Evolutionary conservation across 2,329 filamentous ascomycete species (phyloP).

Genomic region (Colletotrichum acutatum): DNA sequence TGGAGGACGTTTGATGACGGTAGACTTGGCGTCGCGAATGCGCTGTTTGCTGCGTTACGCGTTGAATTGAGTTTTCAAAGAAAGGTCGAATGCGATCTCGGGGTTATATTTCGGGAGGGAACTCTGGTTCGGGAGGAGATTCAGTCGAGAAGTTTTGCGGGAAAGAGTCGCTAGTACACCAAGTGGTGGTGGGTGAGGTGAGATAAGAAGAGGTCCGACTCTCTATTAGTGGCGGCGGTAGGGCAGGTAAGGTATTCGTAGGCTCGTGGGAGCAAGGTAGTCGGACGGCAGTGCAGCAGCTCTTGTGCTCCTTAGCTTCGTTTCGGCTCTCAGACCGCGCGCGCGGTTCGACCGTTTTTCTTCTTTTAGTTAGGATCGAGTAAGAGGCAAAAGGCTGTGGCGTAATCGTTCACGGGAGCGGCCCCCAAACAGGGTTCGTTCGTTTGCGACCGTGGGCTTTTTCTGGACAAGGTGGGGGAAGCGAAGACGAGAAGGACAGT

Average conservation of each 20-base stretch:
- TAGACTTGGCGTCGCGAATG: not conserved
- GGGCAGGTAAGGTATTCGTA: not conserved
- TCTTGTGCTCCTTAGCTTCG: not conserved
- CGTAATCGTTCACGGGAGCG: slow-evolving; percentile 1
- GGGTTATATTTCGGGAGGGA: not conserved
- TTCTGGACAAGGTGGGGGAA: not conserved
- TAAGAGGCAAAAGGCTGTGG: slow-evolving; percentile 4
- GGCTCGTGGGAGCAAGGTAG: not conserved
- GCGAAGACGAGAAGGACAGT: too few species aligned
- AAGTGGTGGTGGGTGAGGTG: slow-evolving; percentile 3
- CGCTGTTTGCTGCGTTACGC: not conserved
- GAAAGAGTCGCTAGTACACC: not conserved
- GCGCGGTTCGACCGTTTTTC: slow-evolving; percentile 29
- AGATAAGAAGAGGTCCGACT: not conserved
- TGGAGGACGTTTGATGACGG: not conserved
- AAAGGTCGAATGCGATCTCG: not conserved
- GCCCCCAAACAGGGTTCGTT: slow-evolving; percentile 20
- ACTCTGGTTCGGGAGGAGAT: not conserved
- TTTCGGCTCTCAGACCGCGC: slow-evolving; percentile 29
- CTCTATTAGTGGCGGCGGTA: not conserved
- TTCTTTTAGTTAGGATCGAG: slow-evolving; percentile 15
- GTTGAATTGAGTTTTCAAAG: not conserved
- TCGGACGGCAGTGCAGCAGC: not conserved
- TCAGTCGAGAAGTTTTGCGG: not conserved
- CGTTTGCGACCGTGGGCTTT: slow-evolving; percentile 15